Evolutionary conservation across 176 grass and related monocot genomes (phyloP).

Genomic region (Coix lacrymajobi): DNA sequence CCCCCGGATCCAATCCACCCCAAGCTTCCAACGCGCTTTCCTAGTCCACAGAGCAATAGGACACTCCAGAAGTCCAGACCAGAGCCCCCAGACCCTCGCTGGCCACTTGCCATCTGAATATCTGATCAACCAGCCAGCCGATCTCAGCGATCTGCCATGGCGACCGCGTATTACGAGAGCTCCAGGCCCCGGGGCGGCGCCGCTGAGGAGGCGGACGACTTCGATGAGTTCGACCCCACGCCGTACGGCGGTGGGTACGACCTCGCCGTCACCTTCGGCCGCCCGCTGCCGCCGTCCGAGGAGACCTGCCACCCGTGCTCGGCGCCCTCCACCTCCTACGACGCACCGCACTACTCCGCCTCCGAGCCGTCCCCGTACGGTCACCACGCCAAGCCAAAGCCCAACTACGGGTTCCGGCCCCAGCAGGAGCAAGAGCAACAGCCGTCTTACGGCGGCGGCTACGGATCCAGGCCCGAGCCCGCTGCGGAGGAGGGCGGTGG

Average conservation of each 20-base stretch:
- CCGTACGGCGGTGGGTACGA: conserved; percentile 96
- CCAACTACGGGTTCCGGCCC: conserved; percentile 53
- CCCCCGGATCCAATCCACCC: background rate
- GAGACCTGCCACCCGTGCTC: conserved; percentile 78
- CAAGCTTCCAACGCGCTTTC: background rate
- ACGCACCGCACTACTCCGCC: conserved; percentile 57
- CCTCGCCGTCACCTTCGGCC: conserved; percentile 62
- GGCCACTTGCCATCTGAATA: background rate
- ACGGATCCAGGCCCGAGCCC: conserved; percentile 23
- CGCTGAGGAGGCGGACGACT: conserved; percentile 59
- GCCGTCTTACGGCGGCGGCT: conserved; percentile 27
- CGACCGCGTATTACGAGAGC: background rate
- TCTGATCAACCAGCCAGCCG: background rate
- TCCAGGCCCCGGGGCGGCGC: background rate
- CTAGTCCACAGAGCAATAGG: background rate
- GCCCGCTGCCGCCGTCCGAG: conserved; percentile 69
- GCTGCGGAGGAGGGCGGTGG: background rate
- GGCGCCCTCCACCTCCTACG: conserved; percentile 65
- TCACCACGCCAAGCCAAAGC: conserved; percentile 50
- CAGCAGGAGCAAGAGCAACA: conserved; percentile 53
- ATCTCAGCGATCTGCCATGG: conserved; percentile 23
- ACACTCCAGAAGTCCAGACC: background rate
- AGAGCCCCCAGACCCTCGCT: background rate
- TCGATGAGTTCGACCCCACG: conserved; percentile 81
- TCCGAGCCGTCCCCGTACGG: conserved; percentile 61